Percentiles rank a stretch among this genome's conserved stretches.
These are phyloP conservation scores for Alternaria sp. DNA, from an alignment of 2,329 filamentous ascomycete genomes.

Conservation along the genomic window DNA sequence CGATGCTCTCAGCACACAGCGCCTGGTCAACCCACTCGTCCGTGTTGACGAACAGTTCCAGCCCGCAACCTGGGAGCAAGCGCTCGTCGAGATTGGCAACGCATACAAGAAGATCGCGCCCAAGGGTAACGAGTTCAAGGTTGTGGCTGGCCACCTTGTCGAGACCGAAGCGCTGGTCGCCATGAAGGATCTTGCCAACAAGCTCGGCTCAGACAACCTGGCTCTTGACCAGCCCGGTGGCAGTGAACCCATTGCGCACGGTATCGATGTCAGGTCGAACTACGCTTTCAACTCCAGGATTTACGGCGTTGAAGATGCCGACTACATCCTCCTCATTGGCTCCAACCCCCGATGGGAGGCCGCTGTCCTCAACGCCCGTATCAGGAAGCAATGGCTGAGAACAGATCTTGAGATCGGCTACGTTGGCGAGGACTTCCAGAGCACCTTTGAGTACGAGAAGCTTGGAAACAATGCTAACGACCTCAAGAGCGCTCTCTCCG, in stretches of 20 bases:
- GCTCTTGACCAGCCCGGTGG: conserved; percentile 90
- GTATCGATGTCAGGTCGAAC: conserved; percentile 91
- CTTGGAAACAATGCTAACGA: conserved; percentile 80
- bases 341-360: conserved; percentile 97
- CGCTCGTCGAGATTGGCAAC: conserved; percentile 82
- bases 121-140: conserved; percentile 94
- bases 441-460: conserved; percentile 95
- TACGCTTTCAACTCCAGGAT: conserved; percentile 98
- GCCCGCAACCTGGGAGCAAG: conserved; percentile 94
- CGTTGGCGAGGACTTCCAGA: conserved; percentile 89
- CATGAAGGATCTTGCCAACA: conserved; percentile 97
- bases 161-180: conserved; percentile 95
- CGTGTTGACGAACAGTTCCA: conserved; percentile 90
- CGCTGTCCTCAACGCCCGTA: conserved; percentile 92
- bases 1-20: conserved; percentile 94
- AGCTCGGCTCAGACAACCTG: conserved; percentile 93
- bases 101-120: conserved; percentile 82
- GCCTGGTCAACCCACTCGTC: conserved; percentile 90
- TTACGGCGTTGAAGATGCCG: conserved; percentile 90
- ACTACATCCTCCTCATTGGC: conserved; percentile 88
- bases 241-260: conserved; percentile 84
- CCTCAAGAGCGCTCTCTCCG: conserved; percentile 84
- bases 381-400: conserved; percentile 96
- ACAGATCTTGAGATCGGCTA: conserved; percentile 93
- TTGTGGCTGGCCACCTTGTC: conserved; percentile 86